Percentiles rank a stretch among this genome's conserved stretches.
phyloP scores from a whole-genome alignment of 179 eudicot genomes.

The Beta lomatogona region DNA sequence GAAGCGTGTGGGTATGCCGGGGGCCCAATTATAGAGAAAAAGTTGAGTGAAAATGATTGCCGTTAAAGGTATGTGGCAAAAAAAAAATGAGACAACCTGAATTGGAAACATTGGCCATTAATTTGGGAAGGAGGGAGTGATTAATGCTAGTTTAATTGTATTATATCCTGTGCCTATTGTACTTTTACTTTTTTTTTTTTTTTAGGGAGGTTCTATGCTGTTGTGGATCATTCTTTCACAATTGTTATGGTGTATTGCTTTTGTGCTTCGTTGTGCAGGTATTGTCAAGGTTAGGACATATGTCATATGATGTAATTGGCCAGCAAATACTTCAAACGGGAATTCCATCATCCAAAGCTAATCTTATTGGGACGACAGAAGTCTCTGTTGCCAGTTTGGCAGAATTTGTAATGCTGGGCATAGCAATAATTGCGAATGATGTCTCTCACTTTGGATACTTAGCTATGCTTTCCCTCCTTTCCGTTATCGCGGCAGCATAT shows the following conservation, averaged over 20 bases:
- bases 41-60: too few relatives aligned
- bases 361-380: slow-evolving; percentile 88
- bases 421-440: slow-evolving; percentile 84
- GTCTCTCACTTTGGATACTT: slow-evolving; percentile 79
- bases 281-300: slow-evolving; percentile 86
- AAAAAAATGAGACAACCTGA: too few relatives aligned
- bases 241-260: not conserved
- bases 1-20: too few relatives aligned
- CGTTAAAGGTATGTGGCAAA: too few relatives aligned
- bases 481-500: slow-evolving; percentile 80
- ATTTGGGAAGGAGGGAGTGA: too few relatives aligned
- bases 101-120: too few relatives aligned
- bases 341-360: slow-evolving; percentile 89
- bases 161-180: not conserved
- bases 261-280: slow-evolving; percentile 42
- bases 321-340: slow-evolving; percentile 96
- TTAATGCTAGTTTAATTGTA: not conserved
- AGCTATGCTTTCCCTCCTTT: slow-evolving; percentile 71
- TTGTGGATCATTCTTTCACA: not conserved
- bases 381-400: slow-evolving; percentile 89
- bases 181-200: slow-evolving; percentile 12
- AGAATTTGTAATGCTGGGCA: slow-evolving; percentile 82
- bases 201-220: not conserved
- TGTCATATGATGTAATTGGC: slow-evolving; percentile 90
- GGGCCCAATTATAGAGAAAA: too few relatives aligned